Conservation (phyloP, 1,139 yeast species). For the Hansenula sp. region DNA sequence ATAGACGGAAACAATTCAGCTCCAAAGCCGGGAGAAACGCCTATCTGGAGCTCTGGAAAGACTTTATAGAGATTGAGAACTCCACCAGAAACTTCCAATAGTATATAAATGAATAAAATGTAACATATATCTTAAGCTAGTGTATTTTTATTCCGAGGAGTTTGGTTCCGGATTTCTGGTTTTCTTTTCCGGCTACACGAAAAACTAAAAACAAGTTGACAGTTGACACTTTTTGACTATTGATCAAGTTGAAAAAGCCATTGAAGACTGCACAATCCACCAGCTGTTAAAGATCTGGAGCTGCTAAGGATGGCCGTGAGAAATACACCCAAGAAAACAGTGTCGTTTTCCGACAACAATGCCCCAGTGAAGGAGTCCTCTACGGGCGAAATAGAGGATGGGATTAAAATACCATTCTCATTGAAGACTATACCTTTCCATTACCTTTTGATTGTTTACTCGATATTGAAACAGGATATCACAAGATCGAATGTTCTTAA, state of each 20-base stretch:
- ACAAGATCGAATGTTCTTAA: constrained; percentile 3
- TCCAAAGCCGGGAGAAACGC: constrained; percentile 54
- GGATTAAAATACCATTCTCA: constrained; percentile 26
- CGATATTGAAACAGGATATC: constrained; percentile 9
- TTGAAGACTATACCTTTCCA: constrained; percentile 45
- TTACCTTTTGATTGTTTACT: constrained; percentile 34
- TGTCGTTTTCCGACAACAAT: constrained; percentile 33
- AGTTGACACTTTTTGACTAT: too few species aligned
- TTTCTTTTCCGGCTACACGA: too few species aligned
- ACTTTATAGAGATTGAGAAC: constrained; percentile 49
- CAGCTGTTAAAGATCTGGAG: too few species aligned
- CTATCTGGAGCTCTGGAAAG: constrained; percentile 62
- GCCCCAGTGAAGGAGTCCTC: constrained; percentile 19
- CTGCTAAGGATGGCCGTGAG: constrained; percentile 14
- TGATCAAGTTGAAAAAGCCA: neutral
- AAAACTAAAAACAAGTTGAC: too few species aligned
- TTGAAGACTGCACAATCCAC: too few species aligned
- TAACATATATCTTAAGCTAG: too few species aligned
- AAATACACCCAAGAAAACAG: constrained; percentile 27
- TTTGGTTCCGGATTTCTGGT: neutral
- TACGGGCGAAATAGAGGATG: constrained; percentile 22
- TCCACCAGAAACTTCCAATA: constrained; percentile 26
- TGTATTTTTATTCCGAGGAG: too few species aligned
- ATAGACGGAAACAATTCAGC: constrained; percentile 48
- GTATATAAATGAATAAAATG: neutral